Evolutionary conservation across 2,329 filamentous ascomycete genomes (phyloP).

Genomic region (Paramyrothecium roridum): DNA sequence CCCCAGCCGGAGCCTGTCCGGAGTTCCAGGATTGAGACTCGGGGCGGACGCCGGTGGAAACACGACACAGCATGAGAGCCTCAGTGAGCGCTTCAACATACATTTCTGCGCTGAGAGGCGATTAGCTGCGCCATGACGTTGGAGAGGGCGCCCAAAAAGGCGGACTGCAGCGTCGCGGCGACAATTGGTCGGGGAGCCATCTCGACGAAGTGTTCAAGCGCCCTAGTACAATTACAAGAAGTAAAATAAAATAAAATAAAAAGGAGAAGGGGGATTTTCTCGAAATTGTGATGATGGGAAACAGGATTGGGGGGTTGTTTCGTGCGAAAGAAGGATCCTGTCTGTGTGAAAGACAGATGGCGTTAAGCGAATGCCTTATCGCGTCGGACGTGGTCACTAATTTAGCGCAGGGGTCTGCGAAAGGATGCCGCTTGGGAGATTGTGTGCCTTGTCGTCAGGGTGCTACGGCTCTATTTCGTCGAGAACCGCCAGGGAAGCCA

Average conservation of each 20-base stretch:
- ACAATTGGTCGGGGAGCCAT: slow-evolving; percentile 47
- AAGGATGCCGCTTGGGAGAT: too few relatives aligned
- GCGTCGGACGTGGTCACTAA: not conserved
- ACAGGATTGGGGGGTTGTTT: not conserved
- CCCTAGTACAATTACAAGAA: not conserved
- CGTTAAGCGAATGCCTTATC: too few relatives aligned
- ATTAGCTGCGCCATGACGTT: slow-evolving; percentile 73
- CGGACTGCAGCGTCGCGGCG: slow-evolving; percentile 62
- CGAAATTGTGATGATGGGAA: not conserved
- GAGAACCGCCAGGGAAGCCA: too few relatives aligned
- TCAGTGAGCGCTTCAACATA: slow-evolving; percentile 30
- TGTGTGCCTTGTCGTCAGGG: too few relatives aligned
- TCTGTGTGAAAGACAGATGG: too few relatives aligned
- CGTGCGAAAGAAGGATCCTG: too few relatives aligned
- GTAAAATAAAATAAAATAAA: not conserved
- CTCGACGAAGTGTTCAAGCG: not conserved
- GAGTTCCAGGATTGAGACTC: too few relatives aligned
- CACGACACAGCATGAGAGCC: not conserved
- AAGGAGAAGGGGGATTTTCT: not conserved
- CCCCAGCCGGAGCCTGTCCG: too few relatives aligned
- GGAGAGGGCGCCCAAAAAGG: slow-evolving; percentile 62
- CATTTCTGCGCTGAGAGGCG: slow-evolving; percentile 57
- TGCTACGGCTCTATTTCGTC: too few relatives aligned
- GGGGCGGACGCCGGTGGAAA: too few relatives aligned
- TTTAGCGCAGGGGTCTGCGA: not conserved